These are phyloP conservation scores for Phoma sp. DNA, from an alignment of 2,329 filamentous ascomycete species.

Conservation along the genomic window DNA sequence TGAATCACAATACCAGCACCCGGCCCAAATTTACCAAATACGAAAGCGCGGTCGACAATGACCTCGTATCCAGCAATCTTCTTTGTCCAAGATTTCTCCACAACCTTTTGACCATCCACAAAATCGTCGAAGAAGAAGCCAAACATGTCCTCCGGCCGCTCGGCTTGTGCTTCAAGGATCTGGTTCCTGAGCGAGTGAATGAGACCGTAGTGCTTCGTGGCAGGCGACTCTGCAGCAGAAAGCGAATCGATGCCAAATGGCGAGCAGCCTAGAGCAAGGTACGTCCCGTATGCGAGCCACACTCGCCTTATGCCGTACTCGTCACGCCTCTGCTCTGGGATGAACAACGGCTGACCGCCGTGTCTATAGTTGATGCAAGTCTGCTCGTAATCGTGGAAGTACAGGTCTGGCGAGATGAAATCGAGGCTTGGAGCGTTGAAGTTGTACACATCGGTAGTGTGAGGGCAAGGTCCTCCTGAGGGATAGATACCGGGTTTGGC, in stretches of 20 bases:
- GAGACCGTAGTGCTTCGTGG: conserved; percentile 52
- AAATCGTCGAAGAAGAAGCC: conserved; percentile 56
- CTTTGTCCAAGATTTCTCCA: conserved; percentile 37
- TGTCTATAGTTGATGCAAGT: conserved; percentile 55
- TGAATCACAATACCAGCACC: conserved; percentile 55
- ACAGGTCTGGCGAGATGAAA: conserved; percentile 57
- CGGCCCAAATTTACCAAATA: conserved; percentile 53
- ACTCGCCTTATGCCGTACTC: conserved; percentile 43
- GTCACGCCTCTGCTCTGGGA: conserved; percentile 60
- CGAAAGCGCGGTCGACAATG: conserved; percentile 53
- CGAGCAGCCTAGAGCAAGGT: conserved; percentile 26
- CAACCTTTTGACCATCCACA: conserved; percentile 34
- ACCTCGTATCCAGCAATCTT: conserved; percentile 48
- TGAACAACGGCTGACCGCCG: conserved; percentile 55
- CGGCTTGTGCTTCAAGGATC: conserved; percentile 51
- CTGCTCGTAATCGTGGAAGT: conserved; percentile 56
- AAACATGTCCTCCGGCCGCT: conserved; percentile 35
- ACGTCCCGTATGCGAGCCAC: conserved; percentile 35
- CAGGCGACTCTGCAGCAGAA: conserved; percentile 38
- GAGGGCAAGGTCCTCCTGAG: conserved; percentile 53
- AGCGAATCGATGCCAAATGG: conserved; percentile 52
- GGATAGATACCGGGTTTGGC: conserved; percentile 55
- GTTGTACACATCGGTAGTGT: conserved; percentile 56
- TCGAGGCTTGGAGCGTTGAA: conserved; percentile 53
- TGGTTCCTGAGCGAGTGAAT: conserved; percentile 44